These are phyloP conservation scores for Flaveria robusta DNA, from an alignment of 129 eudicot genomes.

Conservation along the genomic window DNA sequence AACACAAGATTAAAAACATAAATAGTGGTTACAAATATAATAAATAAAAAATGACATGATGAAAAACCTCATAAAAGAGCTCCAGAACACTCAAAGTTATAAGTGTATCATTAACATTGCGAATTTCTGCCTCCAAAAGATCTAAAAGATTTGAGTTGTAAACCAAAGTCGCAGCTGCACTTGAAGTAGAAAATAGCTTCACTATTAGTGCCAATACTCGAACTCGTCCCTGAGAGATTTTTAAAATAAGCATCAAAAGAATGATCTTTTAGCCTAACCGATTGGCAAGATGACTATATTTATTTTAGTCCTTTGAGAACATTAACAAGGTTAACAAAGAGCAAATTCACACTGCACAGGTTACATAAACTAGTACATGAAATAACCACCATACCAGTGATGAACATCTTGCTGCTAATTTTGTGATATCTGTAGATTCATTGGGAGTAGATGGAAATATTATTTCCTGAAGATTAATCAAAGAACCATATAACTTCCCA, in stretches of 20 bases:
- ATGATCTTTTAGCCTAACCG: conserved; percentile 7
- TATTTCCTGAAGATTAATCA: conserved; percentile 49
- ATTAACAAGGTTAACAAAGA: neutral
- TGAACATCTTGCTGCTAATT: conserved; percentile 67
- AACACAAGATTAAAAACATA: conserved; percentile 8
- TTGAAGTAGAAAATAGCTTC: conserved; percentile 86
- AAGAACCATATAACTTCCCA: conserved; percentile 17
- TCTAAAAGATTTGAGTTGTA: conserved; percentile 69
- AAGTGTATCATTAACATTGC: conserved; percentile 61
- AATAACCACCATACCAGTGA: conserved; percentile 64
- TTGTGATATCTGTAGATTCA: conserved; percentile 68
- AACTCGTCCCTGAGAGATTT: conserved; percentile 66
- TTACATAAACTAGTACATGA: neutral
- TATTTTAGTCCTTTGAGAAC: neutral
- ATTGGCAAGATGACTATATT: conserved; percentile 5
- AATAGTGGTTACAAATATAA: neutral
- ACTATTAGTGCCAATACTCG: conserved; percentile 82
- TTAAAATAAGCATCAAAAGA: neutral
- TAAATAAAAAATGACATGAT: neutral
- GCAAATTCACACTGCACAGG: neutral
- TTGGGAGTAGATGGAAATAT: conserved; percentile 57
- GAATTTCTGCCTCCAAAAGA: conserved; percentile 71
- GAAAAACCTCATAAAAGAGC: conserved; percentile 73
- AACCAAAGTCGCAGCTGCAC: conserved; percentile 71
- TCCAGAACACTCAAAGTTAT: conserved; percentile 76